A percentile compares a stretch with the other conserved stretches of the same genome.
Conservation (phyloP, 2,329 filamentous ascomycete species). For the Fusarium sp. region DNA sequence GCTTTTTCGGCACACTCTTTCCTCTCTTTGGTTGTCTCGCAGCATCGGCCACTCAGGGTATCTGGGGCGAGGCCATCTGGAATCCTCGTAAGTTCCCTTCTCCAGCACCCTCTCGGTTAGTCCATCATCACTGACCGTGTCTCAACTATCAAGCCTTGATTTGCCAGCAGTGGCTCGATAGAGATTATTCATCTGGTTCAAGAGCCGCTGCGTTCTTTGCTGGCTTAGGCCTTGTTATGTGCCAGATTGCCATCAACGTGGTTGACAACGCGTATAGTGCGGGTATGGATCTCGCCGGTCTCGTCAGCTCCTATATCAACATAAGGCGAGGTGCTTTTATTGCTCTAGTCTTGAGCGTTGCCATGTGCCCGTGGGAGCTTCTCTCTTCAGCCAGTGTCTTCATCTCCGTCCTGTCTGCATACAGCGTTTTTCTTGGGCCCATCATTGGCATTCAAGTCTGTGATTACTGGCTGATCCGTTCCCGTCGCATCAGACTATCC, state of each 20-base stretch:
- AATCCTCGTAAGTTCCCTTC: background rate
- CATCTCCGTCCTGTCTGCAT: background rate
- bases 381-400: background rate
- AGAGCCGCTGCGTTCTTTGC: background rate
- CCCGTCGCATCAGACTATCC: background rate
- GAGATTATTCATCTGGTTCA: background rate
- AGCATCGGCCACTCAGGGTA: background rate
- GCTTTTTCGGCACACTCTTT: background rate
- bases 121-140: too few species aligned
- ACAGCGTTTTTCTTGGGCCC: background rate
- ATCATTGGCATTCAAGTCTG: background rate
- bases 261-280: background rate
- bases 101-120: too few species aligned
- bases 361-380: background rate
- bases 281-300: background rate
- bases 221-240: background rate
- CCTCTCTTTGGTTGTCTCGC: background rate
- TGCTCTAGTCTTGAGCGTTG: background rate
- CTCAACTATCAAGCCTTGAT: background rate
- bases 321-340: background rate
- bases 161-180: background rate
- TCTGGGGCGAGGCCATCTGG: background rate
- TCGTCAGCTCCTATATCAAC: background rate
- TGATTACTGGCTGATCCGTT: background rate
- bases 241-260: background rate